These are phyloP conservation scores for Russula vinacea DNA, from an alignment of 768 basidiomycete species.

Conservation along the genomic window DNA sequence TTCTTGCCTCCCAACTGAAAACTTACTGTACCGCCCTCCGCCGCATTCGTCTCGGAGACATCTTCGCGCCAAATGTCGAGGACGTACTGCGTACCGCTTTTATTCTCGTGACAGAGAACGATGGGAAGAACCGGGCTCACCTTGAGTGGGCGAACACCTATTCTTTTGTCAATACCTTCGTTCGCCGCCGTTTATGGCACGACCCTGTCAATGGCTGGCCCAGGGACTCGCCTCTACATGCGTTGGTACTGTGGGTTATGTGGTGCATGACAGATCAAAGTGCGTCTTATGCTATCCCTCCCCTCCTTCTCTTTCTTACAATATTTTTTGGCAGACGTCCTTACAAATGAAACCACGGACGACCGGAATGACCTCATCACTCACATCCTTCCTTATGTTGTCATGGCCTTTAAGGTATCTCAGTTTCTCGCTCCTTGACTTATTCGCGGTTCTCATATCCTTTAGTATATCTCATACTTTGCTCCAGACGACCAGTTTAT, in stretches of 20 bases:
- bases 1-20: conserved; percentile 42
- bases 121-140: conserved; percentile 59
- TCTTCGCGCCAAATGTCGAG: conserved; percentile 32
- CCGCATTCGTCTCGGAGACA: conserved; percentile 36
- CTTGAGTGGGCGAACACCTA: conserved; percentile 52
- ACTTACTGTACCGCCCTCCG: conserved; percentile 38
- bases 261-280: conserved; percentile 59
- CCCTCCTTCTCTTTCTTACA: neutral
- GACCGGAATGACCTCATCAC: conserved; percentile 36
- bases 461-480: conserved; percentile 53
- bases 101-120: conserved; percentile 62
- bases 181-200: conserved; percentile 49
- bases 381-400: conserved; percentile 27
- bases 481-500: conserved; percentile 61
- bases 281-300: conserved; percentile 32
- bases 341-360: conserved; percentile 34
- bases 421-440: conserved; percentile 37
- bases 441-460: conserved; percentile 45
- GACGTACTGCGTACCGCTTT: conserved; percentile 49
- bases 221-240: conserved; percentile 45
- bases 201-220: conserved; percentile 53
- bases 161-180: conserved; percentile 44
- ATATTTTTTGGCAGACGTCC: conserved; percentile 29
- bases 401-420: conserved; percentile 39
- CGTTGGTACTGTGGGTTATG: conserved; percentile 58